A percentile compares a stretch with the other conserved stretches of the same genome.
These are phyloP conservation scores for Parietichytrium sp. DNA, from an alignment of 108 stramenopile species.

Conservation along the genomic window DNA sequence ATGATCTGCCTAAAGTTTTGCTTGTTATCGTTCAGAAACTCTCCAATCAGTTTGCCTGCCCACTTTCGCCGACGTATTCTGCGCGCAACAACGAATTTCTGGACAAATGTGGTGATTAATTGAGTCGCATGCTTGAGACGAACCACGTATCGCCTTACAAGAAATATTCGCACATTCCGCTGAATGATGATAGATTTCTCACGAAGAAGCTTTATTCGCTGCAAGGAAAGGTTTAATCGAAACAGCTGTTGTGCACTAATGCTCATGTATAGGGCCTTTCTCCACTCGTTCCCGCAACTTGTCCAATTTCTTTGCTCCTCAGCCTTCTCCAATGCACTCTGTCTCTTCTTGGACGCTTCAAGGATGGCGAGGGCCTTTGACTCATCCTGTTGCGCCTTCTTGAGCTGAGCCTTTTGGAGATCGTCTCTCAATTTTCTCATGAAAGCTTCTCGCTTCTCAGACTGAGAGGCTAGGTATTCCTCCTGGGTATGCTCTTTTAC, in stretches of 20 bases:
- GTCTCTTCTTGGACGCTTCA: background rate
- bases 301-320: background rate
- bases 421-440: background rate
- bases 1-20: constrained; percentile 17
- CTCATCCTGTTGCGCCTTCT: background rate
- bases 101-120: background rate
- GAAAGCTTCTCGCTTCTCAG: background rate
- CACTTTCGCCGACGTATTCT: background rate
- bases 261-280: background rate
- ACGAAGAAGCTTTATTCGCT: background rate
- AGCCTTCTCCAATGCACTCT: too few relatives aligned
- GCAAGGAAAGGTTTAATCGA: background rate
- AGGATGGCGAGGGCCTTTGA: background rate
- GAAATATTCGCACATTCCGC: background rate
- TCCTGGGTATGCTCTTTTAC: too few relatives aligned
- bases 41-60: background rate
- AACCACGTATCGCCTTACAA: background rate
- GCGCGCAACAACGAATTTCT: background rate
- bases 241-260: background rate
- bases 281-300: background rate
- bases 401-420: background rate
- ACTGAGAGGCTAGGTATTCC: background rate
- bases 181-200: background rate
- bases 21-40: background rate
- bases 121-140: background rate